A percentile compares a stretch with the other conserved stretches of the same genome.
These are phyloP conservation scores for Suillus subalutaceus DNA, from an alignment of 768 basidiomycete species.

Conservation along the genomic window DNA sequence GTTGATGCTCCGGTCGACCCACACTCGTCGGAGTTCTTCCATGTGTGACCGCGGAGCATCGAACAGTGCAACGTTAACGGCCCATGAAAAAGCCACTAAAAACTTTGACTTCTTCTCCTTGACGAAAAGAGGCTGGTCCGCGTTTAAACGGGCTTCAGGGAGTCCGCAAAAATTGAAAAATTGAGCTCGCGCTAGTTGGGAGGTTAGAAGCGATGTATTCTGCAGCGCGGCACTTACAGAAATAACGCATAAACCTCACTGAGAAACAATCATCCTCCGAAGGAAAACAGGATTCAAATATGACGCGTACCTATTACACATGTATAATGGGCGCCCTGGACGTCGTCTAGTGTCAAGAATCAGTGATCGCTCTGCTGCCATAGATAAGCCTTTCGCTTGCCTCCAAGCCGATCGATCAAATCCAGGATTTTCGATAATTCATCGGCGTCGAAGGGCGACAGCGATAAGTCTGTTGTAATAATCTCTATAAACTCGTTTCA, in stretches of 20 bases:
- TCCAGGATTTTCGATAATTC: constrained; percentile 10
- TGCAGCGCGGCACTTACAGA: constrained; percentile 34
- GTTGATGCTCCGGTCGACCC: constrained; percentile 46
- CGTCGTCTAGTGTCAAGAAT: constrained; percentile 5
- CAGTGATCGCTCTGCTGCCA: background rate
- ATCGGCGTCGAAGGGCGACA: constrained; percentile 15
- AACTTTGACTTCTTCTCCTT: constrained; percentile 4
- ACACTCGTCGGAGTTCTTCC: constrained; percentile 42
- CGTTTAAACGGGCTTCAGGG: constrained; percentile 45
- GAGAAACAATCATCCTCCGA: background rate
- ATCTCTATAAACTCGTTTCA: constrained; percentile 23
- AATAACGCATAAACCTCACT: constrained; percentile 49
- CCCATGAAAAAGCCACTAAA: constrained; percentile 10
- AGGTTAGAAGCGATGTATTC: background rate
- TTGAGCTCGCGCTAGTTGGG: constrained; percentile 27
- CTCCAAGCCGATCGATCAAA: constrained; percentile 11
- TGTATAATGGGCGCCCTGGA: background rate
- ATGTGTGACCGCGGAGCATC: constrained; percentile 48
- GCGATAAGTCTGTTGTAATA: constrained; percentile 10
- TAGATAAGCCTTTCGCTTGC: background rate
- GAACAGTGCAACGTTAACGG: constrained; percentile 34
- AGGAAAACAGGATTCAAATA: background rate
- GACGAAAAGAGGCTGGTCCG: constrained; percentile 43
- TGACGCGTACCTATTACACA: constrained; percentile 6
- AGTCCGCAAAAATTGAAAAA: constrained; percentile 54